Conservation (phyloP, 257 asterid species). For the Prunella vulgaris region DNA sequence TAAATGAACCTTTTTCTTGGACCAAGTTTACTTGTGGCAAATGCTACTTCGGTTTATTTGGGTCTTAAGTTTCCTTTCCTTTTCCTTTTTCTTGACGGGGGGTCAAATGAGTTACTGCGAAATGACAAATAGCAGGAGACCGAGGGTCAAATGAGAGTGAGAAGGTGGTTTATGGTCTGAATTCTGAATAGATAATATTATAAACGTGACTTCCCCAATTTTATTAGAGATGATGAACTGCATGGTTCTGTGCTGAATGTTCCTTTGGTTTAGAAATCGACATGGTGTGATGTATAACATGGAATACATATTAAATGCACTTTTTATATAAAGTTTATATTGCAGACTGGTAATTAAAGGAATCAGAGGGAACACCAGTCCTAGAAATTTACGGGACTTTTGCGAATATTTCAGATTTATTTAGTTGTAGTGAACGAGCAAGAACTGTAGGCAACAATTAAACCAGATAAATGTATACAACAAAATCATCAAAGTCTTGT, state of each 20-base stretch:
- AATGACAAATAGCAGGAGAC: not conserved
- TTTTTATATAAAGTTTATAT: not conserved
- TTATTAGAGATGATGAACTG: not conserved
- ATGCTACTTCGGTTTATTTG: not conserved
- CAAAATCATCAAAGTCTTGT: not conserved
- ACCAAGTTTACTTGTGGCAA: not conserved
- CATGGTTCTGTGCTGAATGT: not conserved
- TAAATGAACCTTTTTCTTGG: not conserved
- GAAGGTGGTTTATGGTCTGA: not conserved
- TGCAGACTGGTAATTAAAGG: not conserved
- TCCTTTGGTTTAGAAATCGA: not conserved
- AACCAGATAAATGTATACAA: not conserved
- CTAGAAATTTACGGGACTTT: not conserved
- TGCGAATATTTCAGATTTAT: not conserved
- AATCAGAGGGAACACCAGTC: not conserved
- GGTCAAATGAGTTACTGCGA: not conserved
- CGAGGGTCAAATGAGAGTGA: not conserved
- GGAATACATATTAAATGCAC: not conserved
- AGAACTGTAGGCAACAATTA: not conserved
- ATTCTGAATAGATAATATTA: not conserved
- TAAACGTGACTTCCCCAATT: not conserved
- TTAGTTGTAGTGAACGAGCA: not conserved
- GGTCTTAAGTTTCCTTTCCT: not conserved
- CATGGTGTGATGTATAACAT: not conserved
- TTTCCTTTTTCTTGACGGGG: no score